A percentile compares a stretch with the other conserved stretches of the same genome.
Conservation (phyloP, 108 stramenopile species). For the Craspedostauros australis region DNA sequence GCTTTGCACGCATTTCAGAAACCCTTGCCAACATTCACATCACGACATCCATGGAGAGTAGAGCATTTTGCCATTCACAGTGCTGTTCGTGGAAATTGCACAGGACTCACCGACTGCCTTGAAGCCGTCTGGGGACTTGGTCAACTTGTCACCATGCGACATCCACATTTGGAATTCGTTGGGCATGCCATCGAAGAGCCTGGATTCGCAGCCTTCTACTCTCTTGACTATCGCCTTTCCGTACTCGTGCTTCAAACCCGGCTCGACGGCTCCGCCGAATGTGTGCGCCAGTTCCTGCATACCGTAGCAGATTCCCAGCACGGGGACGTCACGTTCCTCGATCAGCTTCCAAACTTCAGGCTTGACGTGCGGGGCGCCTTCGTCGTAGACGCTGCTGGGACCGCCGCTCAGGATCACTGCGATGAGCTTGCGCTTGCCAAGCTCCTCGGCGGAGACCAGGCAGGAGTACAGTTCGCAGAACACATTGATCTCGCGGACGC, state of each 20-base stretch:
- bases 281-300: constrained; percentile 89
- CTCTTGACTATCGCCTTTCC: constrained; percentile 86
- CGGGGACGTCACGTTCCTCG: constrained; percentile 77
- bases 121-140: constrained; percentile 86
- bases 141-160: constrained; percentile 98
- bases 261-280: constrained; percentile 88
- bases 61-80: neutral
- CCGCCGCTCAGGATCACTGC: constrained; percentile 96
- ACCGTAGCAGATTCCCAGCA: constrained; percentile 98
- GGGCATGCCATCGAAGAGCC: constrained; percentile 78
- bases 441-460: constrained; percentile 75
- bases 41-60: no score
- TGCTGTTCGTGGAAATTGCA: neutral
- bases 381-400: constrained; percentile 89
- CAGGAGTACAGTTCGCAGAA: constrained; percentile 97
- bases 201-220: constrained; percentile 53
- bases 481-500: constrained; percentile 93
- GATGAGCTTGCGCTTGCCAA: constrained; percentile 69
- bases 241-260: constrained; percentile 90
- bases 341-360: constrained; percentile 90
- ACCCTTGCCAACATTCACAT: no score
- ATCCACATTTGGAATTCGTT: constrained; percentile 94
- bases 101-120: constrained; percentile 60
- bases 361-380: constrained; percentile 92
- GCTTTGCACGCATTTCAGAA: no score